Evolutionary conservation across 129 eudicot genomes (phyloP), one percentile per base, ranked within the genome.

Genomic region (Mikania micrantha): DNA sequence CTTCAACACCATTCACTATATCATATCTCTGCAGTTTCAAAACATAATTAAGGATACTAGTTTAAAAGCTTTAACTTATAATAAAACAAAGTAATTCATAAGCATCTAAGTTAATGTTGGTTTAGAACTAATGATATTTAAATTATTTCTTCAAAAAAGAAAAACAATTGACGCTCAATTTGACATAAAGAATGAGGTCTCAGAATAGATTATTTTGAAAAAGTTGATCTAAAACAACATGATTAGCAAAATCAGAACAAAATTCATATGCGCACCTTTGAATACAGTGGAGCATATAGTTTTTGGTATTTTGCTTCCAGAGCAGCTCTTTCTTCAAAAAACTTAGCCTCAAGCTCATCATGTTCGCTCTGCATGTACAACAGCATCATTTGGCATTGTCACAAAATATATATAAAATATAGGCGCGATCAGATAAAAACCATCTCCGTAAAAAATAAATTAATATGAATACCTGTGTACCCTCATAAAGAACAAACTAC

Each of bases 301-400:
- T 86, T 86, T 53, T 86, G 90, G 77, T 86, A 90, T 70, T 86
- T 90, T 49, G 88, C 88, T 80, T 90, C 95, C 29, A 90, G 85
- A 3, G 86, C 87, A 20, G 94, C 96, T 77, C 87, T 84, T 78
- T 90, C 96, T 74, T 81, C 96, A 48, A 79, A 83, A 66, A 90
- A 90, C 49, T 86, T 90, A 0, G 94, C 90, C 83, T 90, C 95
- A 12, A 90, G 56, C 40, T 84, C 95, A 70, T 90, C 90, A 39
- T 90, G 94, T 66, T 84, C 77, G 19, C 79, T 72, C 96, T 89
- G 81, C 67, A 54, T 58, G 15, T 47, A 75, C 6, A 67, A 3
- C 61, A 60, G 35, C 38, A 21, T 13, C 40, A 36, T 13, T 41
- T 40, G 34, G 31, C 47, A 67, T 40, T 25, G 15, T 8, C 6